phyloP scores from a whole-genome alignment of 2,329 filamentous ascomycete species.

The Phialemoniopsis sp. region DNA sequence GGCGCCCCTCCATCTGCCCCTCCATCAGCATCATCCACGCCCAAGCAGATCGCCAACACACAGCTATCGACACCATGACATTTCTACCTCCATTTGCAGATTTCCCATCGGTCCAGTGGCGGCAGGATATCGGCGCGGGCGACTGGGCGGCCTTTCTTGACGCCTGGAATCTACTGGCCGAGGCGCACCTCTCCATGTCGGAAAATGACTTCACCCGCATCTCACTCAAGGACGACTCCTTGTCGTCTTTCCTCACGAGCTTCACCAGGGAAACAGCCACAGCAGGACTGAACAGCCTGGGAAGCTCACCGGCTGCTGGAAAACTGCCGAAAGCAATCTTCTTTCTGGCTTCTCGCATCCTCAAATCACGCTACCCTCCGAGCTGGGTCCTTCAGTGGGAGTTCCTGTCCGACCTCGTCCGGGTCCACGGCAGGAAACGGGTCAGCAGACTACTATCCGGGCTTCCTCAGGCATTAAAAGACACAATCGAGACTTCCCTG shows the following conservation, averaged over 20 bases:
- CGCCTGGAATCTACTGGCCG: slow-evolving; percentile 68
- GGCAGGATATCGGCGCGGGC: slow-evolving; percentile 57
- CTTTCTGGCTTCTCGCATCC: slow-evolving; percentile 40
- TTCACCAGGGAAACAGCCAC: slow-evolving; percentile 55
- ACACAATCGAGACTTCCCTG: slow-evolving; percentile 48
- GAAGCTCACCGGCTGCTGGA: slow-evolving; percentile 25
- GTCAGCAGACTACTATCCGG: slow-evolving; percentile 42
- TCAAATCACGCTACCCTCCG: slow-evolving; percentile 39
- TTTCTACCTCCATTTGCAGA: slow-evolving; percentile 69
- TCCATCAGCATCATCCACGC: no score
- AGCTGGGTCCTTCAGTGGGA: slow-evolving; percentile 55
- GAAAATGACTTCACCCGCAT: slow-evolving; percentile 49
- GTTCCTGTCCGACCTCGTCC: slow-evolving; percentile 66
- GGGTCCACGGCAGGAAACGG: slow-evolving; percentile 61
- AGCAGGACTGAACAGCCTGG: slow-evolving; percentile 25
- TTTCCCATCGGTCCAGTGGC: slow-evolving; percentile 68
- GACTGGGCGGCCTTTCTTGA: slow-evolving; percentile 79
- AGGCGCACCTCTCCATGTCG: slow-evolving; percentile 58
- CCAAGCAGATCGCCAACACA: no score
- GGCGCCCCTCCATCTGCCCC: no score
- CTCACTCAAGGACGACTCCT: slow-evolving; percentile 51
- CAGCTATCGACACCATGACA: slow-evolving; percentile 15
- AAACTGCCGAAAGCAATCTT: slow-evolving; percentile 65
- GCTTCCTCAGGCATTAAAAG: slow-evolving; percentile 48
- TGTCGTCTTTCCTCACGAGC: slow-evolving; percentile 60